Evolutionary conservation across 768 basidiomycete genomes (phyloP).

Genomic region (Pleurotus ostreatus): DNA sequence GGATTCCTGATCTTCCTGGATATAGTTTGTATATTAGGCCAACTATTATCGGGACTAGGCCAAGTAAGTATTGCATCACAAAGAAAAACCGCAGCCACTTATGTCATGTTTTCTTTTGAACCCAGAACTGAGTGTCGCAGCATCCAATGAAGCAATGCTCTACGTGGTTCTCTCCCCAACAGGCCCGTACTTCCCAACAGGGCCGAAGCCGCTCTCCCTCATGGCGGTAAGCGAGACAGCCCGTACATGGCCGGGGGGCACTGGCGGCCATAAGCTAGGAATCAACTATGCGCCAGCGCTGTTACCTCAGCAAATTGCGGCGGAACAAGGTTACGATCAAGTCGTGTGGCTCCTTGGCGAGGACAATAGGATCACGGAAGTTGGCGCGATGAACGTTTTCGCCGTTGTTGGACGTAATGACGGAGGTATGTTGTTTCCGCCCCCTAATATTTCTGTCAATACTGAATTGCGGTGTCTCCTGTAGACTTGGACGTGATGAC

Average conservation of each 20-base stretch:
- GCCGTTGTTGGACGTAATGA: constrained; percentile 57
- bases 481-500: constrained; percentile 74
- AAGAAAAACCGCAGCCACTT: no score
- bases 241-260: constrained; percentile 56
- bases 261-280: constrained; percentile 77
- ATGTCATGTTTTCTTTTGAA: neutral
- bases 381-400: constrained; percentile 82
- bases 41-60: constrained; percentile 59
- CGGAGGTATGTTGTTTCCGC: constrained; percentile 37
- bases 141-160: constrained; percentile 70
- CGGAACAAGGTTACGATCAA: constrained; percentile 67
- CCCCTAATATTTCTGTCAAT: neutral
- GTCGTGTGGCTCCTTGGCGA: constrained; percentile 75
- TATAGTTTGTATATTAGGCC: constrained; percentile 88
- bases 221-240: constrained; percentile 37
- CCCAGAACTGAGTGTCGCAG: constrained; percentile 55
- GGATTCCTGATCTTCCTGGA: constrained; percentile 75
- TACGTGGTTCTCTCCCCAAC: constrained; percentile 71
- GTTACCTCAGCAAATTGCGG: constrained; percentile 62
- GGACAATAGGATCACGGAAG: constrained; percentile 47
- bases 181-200: constrained; percentile 73
- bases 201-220: constrained; percentile 51
- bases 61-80: constrained; percentile 19
- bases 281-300: constrained; percentile 62
- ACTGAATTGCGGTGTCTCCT: neutral